phyloP scores from a whole-genome alignment of 139 green algal species.

The Tetradesmus obliquus region DNA sequence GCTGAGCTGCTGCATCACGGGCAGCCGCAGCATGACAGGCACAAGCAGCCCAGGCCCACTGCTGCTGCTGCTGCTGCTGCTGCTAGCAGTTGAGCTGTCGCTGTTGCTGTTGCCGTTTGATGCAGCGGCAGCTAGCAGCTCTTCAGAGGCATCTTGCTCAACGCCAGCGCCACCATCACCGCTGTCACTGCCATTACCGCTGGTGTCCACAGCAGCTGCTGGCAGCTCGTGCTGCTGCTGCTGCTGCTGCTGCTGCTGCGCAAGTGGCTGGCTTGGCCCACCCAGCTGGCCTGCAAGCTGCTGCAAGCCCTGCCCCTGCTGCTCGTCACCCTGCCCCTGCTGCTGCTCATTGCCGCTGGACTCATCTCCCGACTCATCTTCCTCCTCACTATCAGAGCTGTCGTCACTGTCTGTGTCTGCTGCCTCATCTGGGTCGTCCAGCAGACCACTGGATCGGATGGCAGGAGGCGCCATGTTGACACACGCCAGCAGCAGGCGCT shows the following conservation, averaged over 20 bases:
- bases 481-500: no score
- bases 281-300: not conserved
- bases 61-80: not conserved
- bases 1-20: no score
- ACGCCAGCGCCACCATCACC: no score
- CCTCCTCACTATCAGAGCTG: not conserved
- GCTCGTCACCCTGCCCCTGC: not conserved
- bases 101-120: no score
- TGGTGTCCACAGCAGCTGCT: no score
- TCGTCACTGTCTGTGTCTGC: not conserved
- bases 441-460: no score
- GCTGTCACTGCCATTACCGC: no score
- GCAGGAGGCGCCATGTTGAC: no score
- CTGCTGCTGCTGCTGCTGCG: not conserved
- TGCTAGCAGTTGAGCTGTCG: not conserved
- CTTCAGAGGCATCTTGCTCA: no score
- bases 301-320: not conserved
- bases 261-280: not conserved
- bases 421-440: not conserved
- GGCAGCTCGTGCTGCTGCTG: not conserved
- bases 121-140: no score
- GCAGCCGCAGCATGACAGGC: no score
- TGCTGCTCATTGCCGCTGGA: not conserved
- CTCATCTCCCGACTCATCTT: not conserved
- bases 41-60: not conserved